Percentiles rank a stretch among this genome's conserved stretches.
phyloP scores from a whole-genome alignment of 2,329 filamentous ascomycete species.

The Cryphonectria naterciae region DNA sequence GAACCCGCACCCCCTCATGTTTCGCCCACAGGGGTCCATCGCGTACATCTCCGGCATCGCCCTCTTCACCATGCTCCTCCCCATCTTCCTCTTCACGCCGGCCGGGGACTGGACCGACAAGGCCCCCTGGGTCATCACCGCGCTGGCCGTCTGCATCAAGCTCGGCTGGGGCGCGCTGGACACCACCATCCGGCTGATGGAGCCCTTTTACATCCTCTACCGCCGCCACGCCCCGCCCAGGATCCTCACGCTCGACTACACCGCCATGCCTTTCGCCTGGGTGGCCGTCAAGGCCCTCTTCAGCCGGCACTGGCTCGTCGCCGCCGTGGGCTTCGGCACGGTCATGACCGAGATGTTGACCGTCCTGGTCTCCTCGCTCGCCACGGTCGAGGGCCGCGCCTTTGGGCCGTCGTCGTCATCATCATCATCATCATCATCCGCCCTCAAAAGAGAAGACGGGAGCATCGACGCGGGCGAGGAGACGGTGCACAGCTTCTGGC shows the following conservation, averaged over 20 bases:
- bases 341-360: slow-evolving; percentile 75
- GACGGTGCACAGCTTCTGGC: slow-evolving; percentile 66
- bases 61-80: slow-evolving; percentile 61
- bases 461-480: slow-evolving; percentile 59
- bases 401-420: slow-evolving; percentile 49
- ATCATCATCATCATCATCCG: background rate
- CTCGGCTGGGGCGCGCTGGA: slow-evolving; percentile 71
- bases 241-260: slow-evolving; percentile 73
- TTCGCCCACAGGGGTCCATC: slow-evolving; percentile 62
- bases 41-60: slow-evolving; percentile 64
- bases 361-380: slow-evolving; percentile 68
- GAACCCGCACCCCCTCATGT: slow-evolving; percentile 72
- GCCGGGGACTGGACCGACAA: slow-evolving; percentile 61
- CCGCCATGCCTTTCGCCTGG: slow-evolving; percentile 70
- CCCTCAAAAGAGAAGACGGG: slow-evolving; percentile 28
- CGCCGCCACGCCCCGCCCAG: slow-evolving; percentile 66
- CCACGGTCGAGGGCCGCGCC: slow-evolving; percentile 64
- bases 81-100: slow-evolving; percentile 63
- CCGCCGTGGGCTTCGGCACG: slow-evolving; percentile 70
- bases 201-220: slow-evolving; percentile 74
- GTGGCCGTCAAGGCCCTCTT: slow-evolving; percentile 64
- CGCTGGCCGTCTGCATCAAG: slow-evolving; percentile 68
- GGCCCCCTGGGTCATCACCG: slow-evolving; percentile 68
- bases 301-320: slow-evolving; percentile 68
- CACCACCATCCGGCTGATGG: slow-evolving; percentile 71